A percentile compares a stretch with the other conserved stretches of the same genome.
Conservation (phyloP, 2,329 filamentous ascomycete species). For the Cryphonectria radicalis region DNA sequence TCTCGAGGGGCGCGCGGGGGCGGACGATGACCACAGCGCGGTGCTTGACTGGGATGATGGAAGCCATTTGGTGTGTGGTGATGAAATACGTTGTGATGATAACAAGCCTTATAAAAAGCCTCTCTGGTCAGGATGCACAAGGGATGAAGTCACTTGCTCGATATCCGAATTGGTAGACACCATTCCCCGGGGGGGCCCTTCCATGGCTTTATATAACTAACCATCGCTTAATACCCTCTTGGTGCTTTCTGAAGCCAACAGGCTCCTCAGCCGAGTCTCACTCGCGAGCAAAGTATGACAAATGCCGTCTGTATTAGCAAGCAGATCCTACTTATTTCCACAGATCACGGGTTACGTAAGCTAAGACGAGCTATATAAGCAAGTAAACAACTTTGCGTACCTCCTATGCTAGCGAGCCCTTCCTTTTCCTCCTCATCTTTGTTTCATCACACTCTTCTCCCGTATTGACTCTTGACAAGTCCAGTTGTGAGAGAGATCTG, state of each 20-base stretch:
- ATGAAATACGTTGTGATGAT: neutral
- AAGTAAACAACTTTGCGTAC: too few relatives aligned
- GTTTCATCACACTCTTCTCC: too few relatives aligned
- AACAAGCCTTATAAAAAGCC: neutral
- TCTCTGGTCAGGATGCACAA: neutral
- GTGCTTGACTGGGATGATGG: slow-evolving; percentile 35
- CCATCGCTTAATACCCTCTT: neutral
- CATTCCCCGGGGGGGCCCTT: too few relatives aligned
- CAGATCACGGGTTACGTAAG: too few relatives aligned
- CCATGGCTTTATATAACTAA: neutral
- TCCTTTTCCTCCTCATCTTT: too few relatives aligned
- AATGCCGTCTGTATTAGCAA: neutral
- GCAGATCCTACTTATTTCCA: neutral
- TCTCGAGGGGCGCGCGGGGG: slow-evolving; percentile 33
- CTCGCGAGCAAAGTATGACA: neutral
- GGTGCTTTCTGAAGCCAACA: neutral
- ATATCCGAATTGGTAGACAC: too few relatives aligned
- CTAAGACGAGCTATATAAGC: too few relatives aligned
- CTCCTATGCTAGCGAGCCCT: too few relatives aligned
- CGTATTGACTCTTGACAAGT: too few relatives aligned
- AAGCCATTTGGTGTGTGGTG: slow-evolving; percentile 25
- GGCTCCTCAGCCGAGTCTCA: neutral
- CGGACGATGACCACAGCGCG: slow-evolving; percentile 34
- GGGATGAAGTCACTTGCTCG: too few relatives aligned
- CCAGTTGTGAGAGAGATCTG: too few relatives aligned